Percentiles rank a stretch among this genome's conserved stretches.
phyloP scores from a whole-genome alignment of 225 moss, liverwort and hornwort genomes.

The Bryoerythrophyllum caledonicum region DNA sequence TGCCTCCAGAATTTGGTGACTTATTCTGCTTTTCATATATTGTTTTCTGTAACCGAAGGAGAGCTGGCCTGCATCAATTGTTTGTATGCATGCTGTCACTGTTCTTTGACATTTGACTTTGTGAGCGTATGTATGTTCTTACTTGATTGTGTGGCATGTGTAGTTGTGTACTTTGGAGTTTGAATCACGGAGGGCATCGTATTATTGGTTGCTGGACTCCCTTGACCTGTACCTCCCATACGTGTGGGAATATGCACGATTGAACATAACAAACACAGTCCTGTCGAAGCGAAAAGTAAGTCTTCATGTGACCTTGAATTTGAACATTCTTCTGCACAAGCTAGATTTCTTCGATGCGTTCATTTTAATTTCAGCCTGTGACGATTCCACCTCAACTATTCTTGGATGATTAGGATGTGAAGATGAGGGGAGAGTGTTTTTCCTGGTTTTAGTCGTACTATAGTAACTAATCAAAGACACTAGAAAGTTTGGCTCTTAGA shows the following conservation, averaged over 20 bases:
- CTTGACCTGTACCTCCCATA: slow-evolving; percentile 93
- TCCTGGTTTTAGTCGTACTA: neutral
- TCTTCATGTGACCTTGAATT: neutral
- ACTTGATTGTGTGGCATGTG: slow-evolving; percentile 29
- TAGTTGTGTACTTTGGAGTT: slow-evolving; percentile 93
- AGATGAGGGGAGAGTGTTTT: neutral
- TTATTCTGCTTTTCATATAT: neutral
- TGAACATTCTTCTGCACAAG: slow-evolving; percentile 8
- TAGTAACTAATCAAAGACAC: no score
- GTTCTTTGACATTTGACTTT: neutral
- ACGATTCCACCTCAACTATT: neutral
- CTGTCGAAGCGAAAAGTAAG: slow-evolving; percentile 94
- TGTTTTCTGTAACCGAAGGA: slow-evolving; percentile 2
- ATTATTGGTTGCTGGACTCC: slow-evolving; percentile 92
- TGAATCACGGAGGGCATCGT: slow-evolving; percentile 97
- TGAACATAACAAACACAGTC: slow-evolving; percentile 80
- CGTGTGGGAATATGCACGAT: slow-evolving; percentile 95
- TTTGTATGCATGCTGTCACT: neutral
- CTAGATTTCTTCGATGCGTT: neutral
- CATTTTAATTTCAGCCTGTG: slow-evolving; percentile 15
- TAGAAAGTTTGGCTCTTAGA: no score
- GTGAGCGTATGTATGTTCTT: slow-evolving; percentile 4
- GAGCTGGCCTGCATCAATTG: neutral
- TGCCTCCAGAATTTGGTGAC: neutral
- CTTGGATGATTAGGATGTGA: neutral